Conservation (phyloP, 768 basidiomycete species). For the Boletus huronensis region DNA sequence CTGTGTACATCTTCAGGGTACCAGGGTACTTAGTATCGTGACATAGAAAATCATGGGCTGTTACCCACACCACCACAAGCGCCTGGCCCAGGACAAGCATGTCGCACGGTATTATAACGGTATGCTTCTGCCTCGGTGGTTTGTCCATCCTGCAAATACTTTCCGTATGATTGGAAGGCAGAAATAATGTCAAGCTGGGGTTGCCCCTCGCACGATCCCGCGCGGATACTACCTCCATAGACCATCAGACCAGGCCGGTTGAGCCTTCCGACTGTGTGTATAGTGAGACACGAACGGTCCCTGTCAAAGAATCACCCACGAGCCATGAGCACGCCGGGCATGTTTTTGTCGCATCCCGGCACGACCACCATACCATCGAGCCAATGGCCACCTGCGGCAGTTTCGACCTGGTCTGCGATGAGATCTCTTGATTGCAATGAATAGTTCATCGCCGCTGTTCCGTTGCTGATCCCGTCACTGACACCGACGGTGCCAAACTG, state of each 20-base stretch:
- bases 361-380: constrained; percentile 97
- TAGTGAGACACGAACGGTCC: constrained; percentile 6
- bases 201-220: constrained; percentile 85
- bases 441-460: constrained; percentile 88
- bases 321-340: constrained; percentile 99
- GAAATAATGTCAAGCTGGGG: constrained; percentile 94
- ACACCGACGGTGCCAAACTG: constrained; percentile 98
- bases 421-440: constrained; percentile 98
- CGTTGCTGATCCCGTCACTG: constrained; percentile 99
- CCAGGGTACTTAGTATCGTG: constrained; percentile 6
- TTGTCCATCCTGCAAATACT: constrained; percentile 87
- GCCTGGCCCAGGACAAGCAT: constrained; percentile 96
- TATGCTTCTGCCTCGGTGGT: constrained; percentile 78
- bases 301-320: constrained; percentile 48
- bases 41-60: not conserved
- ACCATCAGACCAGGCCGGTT: constrained; percentile 98
- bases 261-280: constrained; percentile 73
- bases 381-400: constrained; percentile 95
- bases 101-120: constrained; percentile 82
- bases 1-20: constrained; percentile 82
- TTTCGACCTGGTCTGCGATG: constrained; percentile 96
- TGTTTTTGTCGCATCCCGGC: constrained; percentile 99
- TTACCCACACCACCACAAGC: constrained; percentile 91
- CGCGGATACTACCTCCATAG: constrained; percentile 92
- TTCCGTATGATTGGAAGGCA: constrained; percentile 96